Evolutionary conservation across 1,284 basidiomycete species (phyloP).

Genomic region (Cystobasidiaceae sp.): DNA sequence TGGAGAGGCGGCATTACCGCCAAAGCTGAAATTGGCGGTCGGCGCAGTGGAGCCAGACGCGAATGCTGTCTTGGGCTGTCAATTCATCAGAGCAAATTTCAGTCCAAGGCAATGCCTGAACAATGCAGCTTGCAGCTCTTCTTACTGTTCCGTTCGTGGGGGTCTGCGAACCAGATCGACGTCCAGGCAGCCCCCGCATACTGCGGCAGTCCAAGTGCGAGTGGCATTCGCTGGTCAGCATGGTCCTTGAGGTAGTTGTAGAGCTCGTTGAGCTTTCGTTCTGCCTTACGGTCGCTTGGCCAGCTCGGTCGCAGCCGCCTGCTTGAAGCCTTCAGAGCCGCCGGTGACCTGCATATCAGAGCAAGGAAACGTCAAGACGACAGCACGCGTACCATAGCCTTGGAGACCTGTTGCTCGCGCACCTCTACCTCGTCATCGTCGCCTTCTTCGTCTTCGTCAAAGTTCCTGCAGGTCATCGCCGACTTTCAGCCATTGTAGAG

Average conservation of each 20-base stretch:
- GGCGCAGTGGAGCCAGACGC: slow-evolving; percentile 22
- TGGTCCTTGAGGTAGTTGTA: neutral
- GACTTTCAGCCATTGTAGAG: neutral
- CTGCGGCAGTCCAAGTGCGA: slow-evolving; percentile 36
- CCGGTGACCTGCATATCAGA: neutral
- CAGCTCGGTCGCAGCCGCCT: slow-evolving; percentile 21
- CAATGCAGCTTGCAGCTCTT: too few relatives aligned
- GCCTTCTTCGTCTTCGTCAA: slow-evolving; percentile 35
- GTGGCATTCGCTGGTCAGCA: neutral
- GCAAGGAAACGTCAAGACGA: neutral
- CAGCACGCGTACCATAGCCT: neutral
- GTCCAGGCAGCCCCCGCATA: slow-evolving; percentile 48
- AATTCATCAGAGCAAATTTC: neutral
- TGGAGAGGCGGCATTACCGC: slow-evolving; percentile 32
- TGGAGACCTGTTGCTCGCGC: neutral
- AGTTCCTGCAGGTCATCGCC: slow-evolving; percentile 27
- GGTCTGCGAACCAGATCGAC: slow-evolving; percentile 32
- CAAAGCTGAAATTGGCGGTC: neutral
- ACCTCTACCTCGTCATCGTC: slow-evolving; percentile 25
- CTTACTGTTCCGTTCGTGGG: too few relatives aligned
- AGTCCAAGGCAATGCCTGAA: too few relatives aligned
- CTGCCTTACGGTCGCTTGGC: slow-evolving; percentile 21
- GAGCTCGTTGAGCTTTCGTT: neutral
- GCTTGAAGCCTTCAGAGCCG: slow-evolving; percentile 13
- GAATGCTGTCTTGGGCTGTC: slow-evolving; percentile 24